These are phyloP conservation scores for Paramecium tetraurelia DNA, from an alignment of 73 alveolate genomes.

Conservation along the genomic window DNA sequence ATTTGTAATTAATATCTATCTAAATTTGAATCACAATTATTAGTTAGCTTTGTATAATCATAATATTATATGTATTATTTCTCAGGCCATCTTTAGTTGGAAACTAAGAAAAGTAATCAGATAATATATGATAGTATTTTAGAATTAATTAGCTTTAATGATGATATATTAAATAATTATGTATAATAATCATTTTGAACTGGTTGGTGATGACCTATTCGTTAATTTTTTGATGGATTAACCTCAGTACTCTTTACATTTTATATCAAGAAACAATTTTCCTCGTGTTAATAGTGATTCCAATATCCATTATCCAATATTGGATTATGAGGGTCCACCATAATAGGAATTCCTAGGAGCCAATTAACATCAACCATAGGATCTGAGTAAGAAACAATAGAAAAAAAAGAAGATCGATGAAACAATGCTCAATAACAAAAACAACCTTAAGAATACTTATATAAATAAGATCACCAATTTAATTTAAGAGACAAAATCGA, in stretches of 20 bases:
- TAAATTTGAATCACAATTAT: background rate
- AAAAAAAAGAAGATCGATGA: background rate
- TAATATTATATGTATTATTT: too few relatives aligned
- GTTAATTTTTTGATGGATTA: background rate
- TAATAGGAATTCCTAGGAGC: background rate
- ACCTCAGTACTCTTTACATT: background rate
- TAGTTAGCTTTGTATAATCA: background rate
- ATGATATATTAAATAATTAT: background rate
- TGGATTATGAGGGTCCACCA: background rate
- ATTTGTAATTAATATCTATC: background rate
- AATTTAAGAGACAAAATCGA: background rate
- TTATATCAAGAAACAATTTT: background rate
- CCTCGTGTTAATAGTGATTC: background rate
- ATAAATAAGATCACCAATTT: conserved; percentile 42
- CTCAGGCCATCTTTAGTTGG: background rate
- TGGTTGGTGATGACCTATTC: background rate
- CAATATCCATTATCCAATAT: background rate
- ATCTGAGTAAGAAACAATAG: background rate
- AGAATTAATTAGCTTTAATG: background rate
- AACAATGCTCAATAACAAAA: conserved; percentile 4
- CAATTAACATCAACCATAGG: background rate
- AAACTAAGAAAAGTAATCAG: background rate
- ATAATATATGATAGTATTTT: background rate
- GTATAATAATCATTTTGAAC: conserved; percentile 10
- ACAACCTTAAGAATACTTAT: conserved; percentile 41